phyloP scores from a whole-genome alignment of 352 stramenopile genomes.

The Blastocystis sp. region DNA sequence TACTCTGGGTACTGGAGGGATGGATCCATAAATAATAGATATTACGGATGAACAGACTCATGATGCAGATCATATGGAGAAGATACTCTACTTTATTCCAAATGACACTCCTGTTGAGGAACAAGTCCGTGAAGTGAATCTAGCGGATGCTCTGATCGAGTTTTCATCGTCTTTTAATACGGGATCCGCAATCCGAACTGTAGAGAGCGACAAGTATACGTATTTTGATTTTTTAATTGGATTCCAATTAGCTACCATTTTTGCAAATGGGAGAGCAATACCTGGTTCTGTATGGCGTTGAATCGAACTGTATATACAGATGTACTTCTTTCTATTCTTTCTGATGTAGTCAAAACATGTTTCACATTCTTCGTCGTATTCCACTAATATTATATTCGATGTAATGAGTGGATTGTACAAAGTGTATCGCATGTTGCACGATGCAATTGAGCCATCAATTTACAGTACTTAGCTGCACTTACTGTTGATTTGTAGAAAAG shows the following conservation, averaged over 20 bases:
- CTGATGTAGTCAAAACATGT: neutral
- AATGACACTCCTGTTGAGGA: neutral
- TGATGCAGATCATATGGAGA: slow-evolving; percentile 25
- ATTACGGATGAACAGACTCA: neutral
- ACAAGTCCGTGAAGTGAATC: slow-evolving; percentile 10
- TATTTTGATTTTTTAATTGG: neutral
- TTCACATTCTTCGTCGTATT: neutral
- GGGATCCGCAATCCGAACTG: neutral
- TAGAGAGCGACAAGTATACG: slow-evolving; percentile 10
- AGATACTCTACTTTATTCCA: slow-evolving; percentile 56
- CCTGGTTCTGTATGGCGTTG: slow-evolving; percentile 51
- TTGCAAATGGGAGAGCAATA: slow-evolving; percentile 36
- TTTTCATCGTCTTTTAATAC: slow-evolving; percentile 48
- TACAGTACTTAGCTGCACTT: neutral
- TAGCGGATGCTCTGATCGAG: slow-evolving; percentile 55
- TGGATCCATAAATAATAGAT: neutral
- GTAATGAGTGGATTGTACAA: slow-evolving; percentile 47
- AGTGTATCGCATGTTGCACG: slow-evolving; percentile 1
- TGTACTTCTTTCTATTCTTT: neutral
- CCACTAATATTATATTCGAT: neutral
- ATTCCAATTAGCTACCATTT: slow-evolving; percentile 13
- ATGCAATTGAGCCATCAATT: slow-evolving; percentile 41
- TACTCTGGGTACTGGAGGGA: neutral
- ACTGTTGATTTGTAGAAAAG: slow-evolving; percentile 2
- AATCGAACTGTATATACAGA: neutral